Conservation (phyloP, 306 rosid genomes). For the Pyrus betulifolia region DNA sequence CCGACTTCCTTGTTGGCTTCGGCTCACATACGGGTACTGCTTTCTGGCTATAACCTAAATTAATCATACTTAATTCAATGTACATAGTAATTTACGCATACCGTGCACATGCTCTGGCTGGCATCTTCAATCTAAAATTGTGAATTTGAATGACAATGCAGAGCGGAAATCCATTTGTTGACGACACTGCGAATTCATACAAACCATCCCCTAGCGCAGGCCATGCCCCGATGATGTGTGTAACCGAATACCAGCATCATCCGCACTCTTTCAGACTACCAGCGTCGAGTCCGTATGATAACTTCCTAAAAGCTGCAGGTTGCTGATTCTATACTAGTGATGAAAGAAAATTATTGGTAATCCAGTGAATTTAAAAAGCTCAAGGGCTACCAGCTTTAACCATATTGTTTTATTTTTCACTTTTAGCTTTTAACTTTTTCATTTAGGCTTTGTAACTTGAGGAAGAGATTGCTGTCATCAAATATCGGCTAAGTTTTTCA, state of each 20-base stretch:
- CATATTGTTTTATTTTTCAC: not conserved
- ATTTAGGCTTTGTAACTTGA: not conserved
- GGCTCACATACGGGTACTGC: slow-evolving; percentile 36
- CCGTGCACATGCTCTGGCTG: not conserved
- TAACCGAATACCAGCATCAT: slow-evolving; percentile 40
- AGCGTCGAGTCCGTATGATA: slow-evolving; percentile 75
- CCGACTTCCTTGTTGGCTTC: slow-evolving; percentile 4
- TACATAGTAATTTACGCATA: not conserved
- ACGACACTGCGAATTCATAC: slow-evolving; percentile 21
- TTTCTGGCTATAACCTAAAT: not conserved
- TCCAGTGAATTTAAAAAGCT: not conserved
- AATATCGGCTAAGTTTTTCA: not conserved
- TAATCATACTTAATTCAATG: slow-evolving; percentile 1
- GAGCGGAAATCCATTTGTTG: slow-evolving; percentile 34
- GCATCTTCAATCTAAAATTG: slow-evolving; percentile 16
- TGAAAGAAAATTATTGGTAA: not conserved
- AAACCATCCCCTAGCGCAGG: slow-evolving; percentile 15
- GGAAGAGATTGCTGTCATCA: slow-evolving; percentile 1
- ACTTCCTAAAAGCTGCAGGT: slow-evolving; percentile 93
- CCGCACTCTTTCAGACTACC: slow-evolving; percentile 59
- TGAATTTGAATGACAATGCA: slow-evolving; percentile 30
- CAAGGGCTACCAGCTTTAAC: not conserved
- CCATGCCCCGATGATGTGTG: slow-evolving; percentile 26
- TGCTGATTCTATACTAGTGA: slow-evolving; percentile 36
- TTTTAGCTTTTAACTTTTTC: not conserved